phyloP scores from a whole-genome alignment of 352 stramenopile species.

The Pythium phragmitis region DNA sequence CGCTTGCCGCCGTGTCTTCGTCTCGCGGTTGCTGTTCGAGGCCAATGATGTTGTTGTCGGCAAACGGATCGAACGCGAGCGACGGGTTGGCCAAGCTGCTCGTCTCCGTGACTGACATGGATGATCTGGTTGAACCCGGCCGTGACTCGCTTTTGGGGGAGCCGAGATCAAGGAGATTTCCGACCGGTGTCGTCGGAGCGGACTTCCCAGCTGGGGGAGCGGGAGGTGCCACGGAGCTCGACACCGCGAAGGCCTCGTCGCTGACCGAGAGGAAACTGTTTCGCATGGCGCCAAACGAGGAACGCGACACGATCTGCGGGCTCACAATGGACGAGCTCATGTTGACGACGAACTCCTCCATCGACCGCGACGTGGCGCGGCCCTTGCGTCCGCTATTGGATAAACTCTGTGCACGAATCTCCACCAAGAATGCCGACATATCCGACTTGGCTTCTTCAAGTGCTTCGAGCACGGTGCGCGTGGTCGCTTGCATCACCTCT shows the following conservation, averaged over 20 bases:
- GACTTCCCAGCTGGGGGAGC: conserved; percentile 3
- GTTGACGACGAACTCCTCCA: conserved; percentile 59
- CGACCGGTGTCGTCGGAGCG: background rate
- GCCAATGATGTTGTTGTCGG: conserved; percentile 61
- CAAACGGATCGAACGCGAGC: conserved; percentile 51
- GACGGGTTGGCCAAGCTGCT: conserved; percentile 21
- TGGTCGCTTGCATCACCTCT: conserved; percentile 77
- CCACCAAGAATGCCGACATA: conserved; percentile 50
- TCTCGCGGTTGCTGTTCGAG: conserved; percentile 40
- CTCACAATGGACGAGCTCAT: conserved; percentile 56
- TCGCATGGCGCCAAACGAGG: conserved; percentile 5
- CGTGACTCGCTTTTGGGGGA: background rate
- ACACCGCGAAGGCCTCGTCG: conserved; percentile 12
- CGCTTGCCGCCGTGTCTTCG: conserved; percentile 17
- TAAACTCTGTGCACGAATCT: conserved; percentile 60
- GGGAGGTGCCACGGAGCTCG: conserved; percentile 4
- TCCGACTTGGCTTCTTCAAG: conserved; percentile 76
- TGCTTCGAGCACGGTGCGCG: conserved; percentile 59
- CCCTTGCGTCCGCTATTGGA: conserved; percentile 36
- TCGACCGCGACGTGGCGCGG: conserved; percentile 56
- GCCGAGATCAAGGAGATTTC: conserved; percentile 15
- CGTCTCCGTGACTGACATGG: background rate
- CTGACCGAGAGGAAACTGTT: conserved; percentile 29
- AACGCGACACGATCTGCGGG: background rate
- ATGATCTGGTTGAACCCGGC: background rate